Conservation (phyloP, 345 rosid species). For the Dimocarpus longan region DNA sequence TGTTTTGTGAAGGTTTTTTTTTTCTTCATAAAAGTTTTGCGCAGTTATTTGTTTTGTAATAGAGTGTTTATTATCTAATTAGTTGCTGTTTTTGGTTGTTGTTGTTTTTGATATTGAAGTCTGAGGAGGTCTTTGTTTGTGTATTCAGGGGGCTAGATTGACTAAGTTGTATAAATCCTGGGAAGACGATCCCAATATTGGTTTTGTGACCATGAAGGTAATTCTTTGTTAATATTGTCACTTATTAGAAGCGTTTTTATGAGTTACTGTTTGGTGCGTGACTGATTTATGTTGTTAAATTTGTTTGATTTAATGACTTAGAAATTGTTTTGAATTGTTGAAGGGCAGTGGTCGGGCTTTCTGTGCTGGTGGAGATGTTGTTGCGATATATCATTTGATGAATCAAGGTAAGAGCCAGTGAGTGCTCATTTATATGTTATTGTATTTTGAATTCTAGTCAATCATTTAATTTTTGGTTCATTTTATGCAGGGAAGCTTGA, state of each 20-base stretch:
- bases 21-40: not conserved
- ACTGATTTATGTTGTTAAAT: not conserved
- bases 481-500: constrained; percentile 52
- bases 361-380: constrained; percentile 94
- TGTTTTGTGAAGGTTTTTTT: not conserved
- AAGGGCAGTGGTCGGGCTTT: constrained; percentile 97
- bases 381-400: constrained; percentile 59
- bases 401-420: constrained; percentile 54
- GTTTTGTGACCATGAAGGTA: constrained; percentile 85
- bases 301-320: constrained; percentile 12
- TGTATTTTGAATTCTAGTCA: not conserved
- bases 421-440: not conserved
- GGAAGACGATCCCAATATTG: constrained; percentile 83
- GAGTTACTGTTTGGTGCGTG: not conserved
- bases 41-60: not conserved
- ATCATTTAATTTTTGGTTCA: constrained; percentile 7
- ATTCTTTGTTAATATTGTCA: constrained; percentile 5
- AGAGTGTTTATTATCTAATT: not conserved
- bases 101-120: not conserved
- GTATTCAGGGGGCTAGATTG: constrained; percentile 57
- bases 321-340: constrained; percentile 29
- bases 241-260: not conserved
- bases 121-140: not conserved
- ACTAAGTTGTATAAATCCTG: constrained; percentile 70
- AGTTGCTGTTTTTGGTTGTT: not conserved